These are phyloP conservation scores for Colletotrichum sp. DNA, from an alignment of 2,329 filamentous ascomycete species.

Conservation along the genomic window DNA sequence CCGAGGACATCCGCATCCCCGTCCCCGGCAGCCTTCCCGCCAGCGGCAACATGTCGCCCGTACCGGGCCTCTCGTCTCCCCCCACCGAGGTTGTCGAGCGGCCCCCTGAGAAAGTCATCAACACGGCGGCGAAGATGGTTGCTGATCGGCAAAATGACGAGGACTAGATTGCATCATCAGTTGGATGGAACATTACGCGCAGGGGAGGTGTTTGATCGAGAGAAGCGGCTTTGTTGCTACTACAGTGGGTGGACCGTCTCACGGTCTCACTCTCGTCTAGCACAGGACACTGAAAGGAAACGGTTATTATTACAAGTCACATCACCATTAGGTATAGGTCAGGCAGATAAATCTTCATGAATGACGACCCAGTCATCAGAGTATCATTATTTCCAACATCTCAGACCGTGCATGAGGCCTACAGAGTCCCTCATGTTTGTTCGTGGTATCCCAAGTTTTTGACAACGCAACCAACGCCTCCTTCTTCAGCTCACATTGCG, in stretches of 20 bases:
- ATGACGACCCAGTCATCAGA: constrained; percentile 8
- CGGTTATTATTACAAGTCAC: neutral
- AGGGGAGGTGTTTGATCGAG: neutral
- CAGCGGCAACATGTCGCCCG: constrained; percentile 47
- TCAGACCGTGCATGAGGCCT: neutral
- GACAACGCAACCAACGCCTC: neutral
- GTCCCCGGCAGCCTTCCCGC: constrained; percentile 57
- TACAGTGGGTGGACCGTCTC: neutral
- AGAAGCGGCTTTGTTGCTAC: neutral
- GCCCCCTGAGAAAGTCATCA: constrained; percentile 54
- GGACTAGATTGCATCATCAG: constrained; percentile 39
- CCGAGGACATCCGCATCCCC: constrained; percentile 81
- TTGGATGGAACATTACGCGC: neutral
- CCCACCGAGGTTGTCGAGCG: constrained; percentile 49
- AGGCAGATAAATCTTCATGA: constrained; percentile 1
- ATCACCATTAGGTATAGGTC: neutral
- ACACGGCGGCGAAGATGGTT: constrained; percentile 53
- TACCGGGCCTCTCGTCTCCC: constrained; percentile 53
- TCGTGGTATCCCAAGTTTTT: constrained; percentile 7
- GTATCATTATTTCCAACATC: neutral
- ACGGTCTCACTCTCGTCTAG: neutral
- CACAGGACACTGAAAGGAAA: neutral
- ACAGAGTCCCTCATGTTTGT: neutral
- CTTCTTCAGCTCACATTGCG: neutral
- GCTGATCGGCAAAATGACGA: constrained; percentile 59